Evolutionary conservation across 257 asterid genomes (phyloP).

Genomic region (Solanum sparsipilum): DNA sequence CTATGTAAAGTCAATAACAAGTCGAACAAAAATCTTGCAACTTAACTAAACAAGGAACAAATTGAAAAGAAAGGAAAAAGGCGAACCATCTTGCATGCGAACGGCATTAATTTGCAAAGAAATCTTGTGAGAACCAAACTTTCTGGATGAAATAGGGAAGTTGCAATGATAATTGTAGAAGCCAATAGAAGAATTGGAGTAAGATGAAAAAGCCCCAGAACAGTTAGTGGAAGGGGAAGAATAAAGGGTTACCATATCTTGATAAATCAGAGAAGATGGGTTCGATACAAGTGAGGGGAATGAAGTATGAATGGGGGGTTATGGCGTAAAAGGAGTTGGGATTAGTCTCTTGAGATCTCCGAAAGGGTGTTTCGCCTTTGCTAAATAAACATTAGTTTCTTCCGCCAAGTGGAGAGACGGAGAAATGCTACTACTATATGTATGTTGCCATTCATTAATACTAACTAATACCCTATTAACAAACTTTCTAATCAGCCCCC

Average conservation of each 20-base stretch:
- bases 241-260: slow-evolving; percentile 38
- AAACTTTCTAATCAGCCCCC: not conserved
- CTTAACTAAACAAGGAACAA: not conserved
- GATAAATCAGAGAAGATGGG: not conserved
- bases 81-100: slow-evolving; percentile 75
- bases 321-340: slow-evolving; percentile 20
- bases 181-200: slow-evolving; percentile 30
- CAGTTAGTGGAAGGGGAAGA: slow-evolving; percentile 43
- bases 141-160: slow-evolving; percentile 17
- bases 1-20: not conserved
- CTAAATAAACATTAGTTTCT: not conserved
- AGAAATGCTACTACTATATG: not conserved
- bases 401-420: not conserved
- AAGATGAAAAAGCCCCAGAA: slow-evolving; percentile 8
- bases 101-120: slow-evolving; percentile 46
- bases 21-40: not conserved
- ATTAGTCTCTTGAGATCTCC: slow-evolving; percentile 72
- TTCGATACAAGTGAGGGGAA: not conserved
- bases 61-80: not conserved
- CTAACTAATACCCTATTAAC: not conserved
- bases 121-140: slow-evolving; percentile 17
- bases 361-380: slow-evolving; percentile 45
- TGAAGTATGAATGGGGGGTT: not conserved
- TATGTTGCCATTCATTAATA: not conserved
- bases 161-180: slow-evolving; percentile 17